These are phyloP conservation scores for Rhodotorula babjevae DNA, from an alignment of 768 basidiomycete genomes.

Conservation along the genomic window DNA sequence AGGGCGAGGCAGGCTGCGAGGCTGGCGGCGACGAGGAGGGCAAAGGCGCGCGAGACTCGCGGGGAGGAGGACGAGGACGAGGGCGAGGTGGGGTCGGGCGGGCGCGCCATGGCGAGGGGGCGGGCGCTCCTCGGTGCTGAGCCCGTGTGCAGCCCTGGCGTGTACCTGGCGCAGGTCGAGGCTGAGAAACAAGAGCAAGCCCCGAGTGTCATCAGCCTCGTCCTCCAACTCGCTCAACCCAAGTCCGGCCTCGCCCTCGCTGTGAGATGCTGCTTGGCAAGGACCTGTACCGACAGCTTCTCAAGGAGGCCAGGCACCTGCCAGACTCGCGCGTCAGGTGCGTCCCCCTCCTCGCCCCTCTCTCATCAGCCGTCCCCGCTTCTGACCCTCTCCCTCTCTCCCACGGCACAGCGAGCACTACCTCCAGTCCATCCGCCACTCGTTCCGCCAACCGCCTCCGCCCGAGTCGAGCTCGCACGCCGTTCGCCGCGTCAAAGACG, in stretches of 20 bases:
- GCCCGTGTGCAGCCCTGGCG: too few species aligned
- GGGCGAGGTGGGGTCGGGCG: neutral
- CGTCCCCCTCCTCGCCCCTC: neutral
- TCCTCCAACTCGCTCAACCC: neutral
- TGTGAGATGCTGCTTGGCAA: slow-evolving; percentile 16
- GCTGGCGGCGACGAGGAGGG: neutral
- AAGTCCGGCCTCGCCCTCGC: too few species aligned
- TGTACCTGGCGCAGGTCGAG: neutral
- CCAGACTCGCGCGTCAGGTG: slow-evolving; percentile 5
- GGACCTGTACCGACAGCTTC: slow-evolving; percentile 17
- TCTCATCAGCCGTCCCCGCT: neutral
- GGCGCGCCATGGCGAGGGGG: neutral
- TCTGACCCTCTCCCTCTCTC: neutral
- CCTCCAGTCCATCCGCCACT: neutral
- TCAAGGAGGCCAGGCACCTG: slow-evolving; percentile 13
- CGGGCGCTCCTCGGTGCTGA: too few species aligned
- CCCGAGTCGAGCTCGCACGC: slow-evolving; percentile 5
- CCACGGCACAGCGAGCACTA: slow-evolving; percentile 17
- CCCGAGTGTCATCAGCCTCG: neutral
- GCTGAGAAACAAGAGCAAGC: too few species aligned
- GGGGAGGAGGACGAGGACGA: neutral
- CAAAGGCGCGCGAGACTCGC: neutral
- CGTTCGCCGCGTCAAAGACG: neutral
- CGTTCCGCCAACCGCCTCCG: neutral
- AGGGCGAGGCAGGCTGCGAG: slow-evolving; percentile 23